phyloP scores from a whole-genome alignment of 73 alveolate species.

The Tetrahymena borealis region DNA sequence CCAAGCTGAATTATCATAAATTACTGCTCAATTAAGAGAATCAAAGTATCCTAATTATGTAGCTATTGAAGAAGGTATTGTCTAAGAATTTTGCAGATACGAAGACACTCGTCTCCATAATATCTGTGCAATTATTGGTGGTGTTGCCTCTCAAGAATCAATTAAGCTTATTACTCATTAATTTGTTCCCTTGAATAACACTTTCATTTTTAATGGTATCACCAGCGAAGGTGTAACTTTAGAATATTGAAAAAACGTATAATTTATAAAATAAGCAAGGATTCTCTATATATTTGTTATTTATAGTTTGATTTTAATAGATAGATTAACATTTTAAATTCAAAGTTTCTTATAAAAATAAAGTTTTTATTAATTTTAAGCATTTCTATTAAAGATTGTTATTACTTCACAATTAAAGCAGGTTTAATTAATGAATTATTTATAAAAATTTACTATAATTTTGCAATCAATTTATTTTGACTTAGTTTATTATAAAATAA shows the following conservation, averaged over 20 bases:
- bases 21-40: neutral
- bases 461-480: too few species aligned
- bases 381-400: too few species aligned
- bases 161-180: slow-evolving; percentile 87
- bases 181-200: slow-evolving; percentile 87
- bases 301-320: too few species aligned
- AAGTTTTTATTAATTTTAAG: too few species aligned
- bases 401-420: too few species aligned
- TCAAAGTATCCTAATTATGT: neutral
- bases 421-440: too few species aligned
- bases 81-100: slow-evolving; percentile 76
- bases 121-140: slow-evolving; percentile 86
- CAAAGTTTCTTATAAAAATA: too few species aligned
- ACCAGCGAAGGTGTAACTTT: slow-evolving; percentile 57
- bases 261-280: neutral
- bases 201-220: slow-evolving; percentile 85
- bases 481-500: too few species aligned
- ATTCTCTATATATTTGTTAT: too few species aligned
- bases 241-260: slow-evolving; percentile 52
- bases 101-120: slow-evolving; percentile 78
- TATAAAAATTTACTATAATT: too few species aligned
- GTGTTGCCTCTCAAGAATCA: slow-evolving; percentile 93
- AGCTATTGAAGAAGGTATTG: slow-evolving; percentile 37
- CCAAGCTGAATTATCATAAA: slow-evolving; percentile 5
- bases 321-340: too few species aligned